A percentile compares a stretch with the other conserved stretches of the same genome.
These are phyloP conservation scores for Aspergillus carbonarius DNA, from an alignment of 2,329 filamentous ascomycete genomes.

Conservation along the genomic window DNA sequence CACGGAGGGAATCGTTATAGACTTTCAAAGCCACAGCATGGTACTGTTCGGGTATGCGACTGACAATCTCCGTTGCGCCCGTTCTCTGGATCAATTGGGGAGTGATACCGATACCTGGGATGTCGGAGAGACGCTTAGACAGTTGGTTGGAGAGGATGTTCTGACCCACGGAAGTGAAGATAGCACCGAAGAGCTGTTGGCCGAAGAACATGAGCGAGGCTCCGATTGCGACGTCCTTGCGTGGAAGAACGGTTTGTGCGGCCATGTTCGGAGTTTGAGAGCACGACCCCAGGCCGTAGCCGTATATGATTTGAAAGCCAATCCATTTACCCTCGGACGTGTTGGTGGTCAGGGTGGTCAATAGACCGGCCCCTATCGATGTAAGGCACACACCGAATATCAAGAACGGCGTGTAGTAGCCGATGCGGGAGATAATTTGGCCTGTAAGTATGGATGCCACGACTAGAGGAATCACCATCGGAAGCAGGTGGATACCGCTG, in stretches of 20 bases:
- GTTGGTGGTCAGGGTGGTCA: conserved; percentile 39
- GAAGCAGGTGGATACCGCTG: conserved; percentile 46
- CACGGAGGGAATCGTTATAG: not conserved
- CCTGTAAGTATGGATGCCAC: conserved; percentile 37
- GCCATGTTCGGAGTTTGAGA: conserved; percentile 40
- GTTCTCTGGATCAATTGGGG: not conserved
- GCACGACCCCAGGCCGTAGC: conserved; percentile 36
- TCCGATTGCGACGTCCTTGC: conserved; percentile 35
- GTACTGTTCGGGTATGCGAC: not conserved
- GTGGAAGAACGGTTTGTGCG: conserved; percentile 35
- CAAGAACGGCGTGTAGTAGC: conserved; percentile 45
- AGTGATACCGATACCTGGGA: not conserved
- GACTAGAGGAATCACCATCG: conserved; percentile 39
- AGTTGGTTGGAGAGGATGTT: conserved; percentile 47
- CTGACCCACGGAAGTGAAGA: conserved; percentile 55
- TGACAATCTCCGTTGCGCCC: not conserved
- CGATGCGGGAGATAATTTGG: conserved; percentile 31
- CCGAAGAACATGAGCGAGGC: conserved; percentile 38
- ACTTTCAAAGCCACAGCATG: not conserved
- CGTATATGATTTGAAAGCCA: conserved; percentile 38
- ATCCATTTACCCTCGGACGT: conserved; percentile 40
- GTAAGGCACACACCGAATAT: conserved; percentile 35
- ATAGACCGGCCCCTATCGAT: conserved; percentile 42
- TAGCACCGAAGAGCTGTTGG: conserved; percentile 39
- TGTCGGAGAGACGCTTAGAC: not conserved